Conservation (phyloP, 2,329 filamentous ascomycete species). For the Trichophyton simii region DNA sequence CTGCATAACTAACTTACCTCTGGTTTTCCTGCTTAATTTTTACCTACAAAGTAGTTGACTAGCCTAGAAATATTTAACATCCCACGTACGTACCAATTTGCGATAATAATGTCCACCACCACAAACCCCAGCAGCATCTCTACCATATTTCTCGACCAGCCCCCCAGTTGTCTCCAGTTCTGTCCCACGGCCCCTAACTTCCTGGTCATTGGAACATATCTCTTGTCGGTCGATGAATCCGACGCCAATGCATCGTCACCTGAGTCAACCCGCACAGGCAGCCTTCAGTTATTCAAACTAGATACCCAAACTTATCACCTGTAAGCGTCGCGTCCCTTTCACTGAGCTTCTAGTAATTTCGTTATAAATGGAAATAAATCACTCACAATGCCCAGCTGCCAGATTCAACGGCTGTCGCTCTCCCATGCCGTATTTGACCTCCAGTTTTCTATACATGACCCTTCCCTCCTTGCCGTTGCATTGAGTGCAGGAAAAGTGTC, state of each 20-base stretch:
- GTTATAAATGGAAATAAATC: conserved; percentile 4
- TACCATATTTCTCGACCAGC: conserved; percentile 30
- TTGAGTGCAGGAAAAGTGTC: conserved; percentile 52
- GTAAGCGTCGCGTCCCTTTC: conserved; percentile 15
- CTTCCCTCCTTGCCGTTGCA: conserved; percentile 55
- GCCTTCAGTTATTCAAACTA: conserved; percentile 54
- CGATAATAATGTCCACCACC: background rate
- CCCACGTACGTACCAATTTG: background rate
- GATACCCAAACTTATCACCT: conserved; percentile 21
- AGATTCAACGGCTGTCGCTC: conserved; percentile 48
- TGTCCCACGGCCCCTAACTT: conserved; percentile 41
- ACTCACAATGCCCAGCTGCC: conserved; percentile 30
- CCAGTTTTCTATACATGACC: conserved; percentile 55
- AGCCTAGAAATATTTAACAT: too few relatives aligned
- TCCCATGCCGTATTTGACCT: conserved; percentile 72
- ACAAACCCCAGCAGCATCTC: conserved; percentile 7
- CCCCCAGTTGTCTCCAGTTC: conserved; percentile 35
- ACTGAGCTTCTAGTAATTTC: background rate
- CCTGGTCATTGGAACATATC: conserved; percentile 76
- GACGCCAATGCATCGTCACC: conserved; percentile 15
- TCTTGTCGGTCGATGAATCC: conserved; percentile 38
- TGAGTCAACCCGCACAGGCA: conserved; percentile 57
- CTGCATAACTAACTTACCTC: too few relatives aligned
- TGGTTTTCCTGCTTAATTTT: too few relatives aligned
- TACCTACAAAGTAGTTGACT: too few relatives aligned